Evolutionary conservation across 768 basidiomycete genomes (phyloP), one percentile per base, ranked within the genome.

Genomic region (Terana coerulea): DNA sequence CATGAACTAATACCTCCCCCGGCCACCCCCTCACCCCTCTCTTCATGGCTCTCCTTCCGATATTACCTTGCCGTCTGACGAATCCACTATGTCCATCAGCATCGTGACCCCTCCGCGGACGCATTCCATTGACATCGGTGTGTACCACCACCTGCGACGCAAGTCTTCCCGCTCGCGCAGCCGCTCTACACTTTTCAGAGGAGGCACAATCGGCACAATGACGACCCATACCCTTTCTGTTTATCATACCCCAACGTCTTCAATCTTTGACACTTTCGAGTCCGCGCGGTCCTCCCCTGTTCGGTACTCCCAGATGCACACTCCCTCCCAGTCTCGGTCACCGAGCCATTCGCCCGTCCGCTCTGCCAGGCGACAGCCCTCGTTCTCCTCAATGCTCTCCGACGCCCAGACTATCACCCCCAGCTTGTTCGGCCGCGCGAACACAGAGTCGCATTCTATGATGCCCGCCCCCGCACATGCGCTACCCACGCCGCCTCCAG

Each of bases 171-270:
- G 72, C 49, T 80, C 82, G 6, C 74, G 72, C 47, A 72, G 73
- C 26, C 70, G 74, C 51, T 71, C 76, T 14, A 74, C 61, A 41
- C 55, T 64, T 46, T 58, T 67, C 51, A 67, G 50, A 47, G 60
- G 71, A 17, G 77, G 79, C 28, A 86, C 84, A 1, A 65, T 83
- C 54, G 73, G 77, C 31, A 83, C 82, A 19, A 75, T 78, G 5
- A 76, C 75, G 45, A 75, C 75, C 1, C 62, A 80, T 3, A 81
- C 84, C 1, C 39, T 53, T 12, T 53, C 52, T 19, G 72, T 82
- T 35, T 91, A 85, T 66, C 85, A 89, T 65, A 91, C 90, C 0
- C 88, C 90, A 6, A 80, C 84, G 0, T 91, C 89, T 0, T 89
- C 87, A n/a, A 55, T 88, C 36, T 85, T 80, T 56, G 83, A 88